Base-by-base conservation (phyloP, 1,284 basidiomycete genomes). In the Macrocybe sp. region DNA sequence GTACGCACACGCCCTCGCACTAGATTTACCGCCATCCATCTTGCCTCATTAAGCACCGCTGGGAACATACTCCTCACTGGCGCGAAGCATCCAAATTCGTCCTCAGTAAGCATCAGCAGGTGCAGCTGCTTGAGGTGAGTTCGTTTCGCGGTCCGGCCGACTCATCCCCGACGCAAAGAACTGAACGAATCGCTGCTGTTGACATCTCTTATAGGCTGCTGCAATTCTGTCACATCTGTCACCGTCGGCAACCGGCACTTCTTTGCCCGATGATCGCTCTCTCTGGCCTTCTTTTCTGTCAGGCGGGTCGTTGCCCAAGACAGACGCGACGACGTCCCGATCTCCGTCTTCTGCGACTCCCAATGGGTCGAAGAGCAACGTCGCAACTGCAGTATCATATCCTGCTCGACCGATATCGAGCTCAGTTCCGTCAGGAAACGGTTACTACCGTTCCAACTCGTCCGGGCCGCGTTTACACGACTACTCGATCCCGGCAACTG, bases 31-130 rank as follows among this genome's bases (percentile, higher is more conserved):
- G 92, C 42, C 94, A 97, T 64, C 94, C 93, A 3, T 92, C 88
- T 14, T 97, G 94, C 66, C 75, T 97, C 44, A 90, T 95, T 70
- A 97, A 97, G 69, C 94, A 97, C 62, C 87, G 94, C 35, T 97
- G 94, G 94, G 95, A 98, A 64, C 94, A 98, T 62, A 92, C 89
- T 29, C 91, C 92, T 34, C 94, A 97, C 64, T 99, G 96, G 96
- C 89, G 91, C 44, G 92, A 95, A 67, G 92, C 93, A 0, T 92
- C 89, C 57, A 95, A 96, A 67, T 87, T 96, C 60, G 82, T 95
- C 48, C 76, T 97, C 58, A 91, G 86, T 69, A 99, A 98, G 72
- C 96, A 99, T 64, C 95, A 98, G 63, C 96, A 98, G 62, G 96
- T 99, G 1, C 96, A 98, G 64, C 74, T 98, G 48, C 85, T 99